Evolutionary conservation across 805 yeast genomes (phyloP).

Genomic region (Hemisphaericaspora nanyangensis): DNA sequence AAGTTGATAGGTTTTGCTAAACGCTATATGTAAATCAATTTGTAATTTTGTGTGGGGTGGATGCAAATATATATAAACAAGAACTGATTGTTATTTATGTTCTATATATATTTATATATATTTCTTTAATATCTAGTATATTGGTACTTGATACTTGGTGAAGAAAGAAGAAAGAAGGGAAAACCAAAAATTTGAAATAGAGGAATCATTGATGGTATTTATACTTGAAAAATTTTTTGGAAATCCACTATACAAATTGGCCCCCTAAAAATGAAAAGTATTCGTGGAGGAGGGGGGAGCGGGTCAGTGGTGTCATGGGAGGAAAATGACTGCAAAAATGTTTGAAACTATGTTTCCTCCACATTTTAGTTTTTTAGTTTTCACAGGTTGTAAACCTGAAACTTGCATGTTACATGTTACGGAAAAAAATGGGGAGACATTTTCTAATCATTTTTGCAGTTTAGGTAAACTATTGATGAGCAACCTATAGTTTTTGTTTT

Average conservation of each 20-base stretch:
- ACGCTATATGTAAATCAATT: slow-evolving; percentile 3
- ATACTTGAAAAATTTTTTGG: not conserved
- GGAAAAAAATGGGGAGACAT: not conserved
- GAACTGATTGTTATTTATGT: not conserved
- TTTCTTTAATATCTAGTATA: not conserved
- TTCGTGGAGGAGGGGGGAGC: not conserved
- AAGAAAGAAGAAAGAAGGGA: not conserved
- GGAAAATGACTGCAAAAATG: not conserved
- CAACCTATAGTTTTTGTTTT: too few species aligned
- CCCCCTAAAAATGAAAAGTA: not conserved
- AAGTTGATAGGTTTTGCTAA: not conserved
- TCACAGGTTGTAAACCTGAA: not conserved
- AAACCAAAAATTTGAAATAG: not conserved
- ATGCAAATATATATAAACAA: slow-evolving; percentile 1
- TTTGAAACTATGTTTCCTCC: not conserved
- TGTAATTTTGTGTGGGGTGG: slow-evolving; percentile 1
- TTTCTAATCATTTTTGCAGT: too few species aligned
- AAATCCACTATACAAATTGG: too few species aligned
- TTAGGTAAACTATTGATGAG: too few species aligned
- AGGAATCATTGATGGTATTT: not conserved
- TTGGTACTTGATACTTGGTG: slow-evolving; percentile 1
- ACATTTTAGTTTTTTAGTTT: not conserved
- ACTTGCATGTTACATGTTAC: not conserved
- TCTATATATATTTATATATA: not conserved
- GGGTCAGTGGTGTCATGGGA: not conserved